Percentiles rank a stretch among this genome's conserved stretches.
Evolutionary conservation across 768 basidiomycete genomes (phyloP).

Genomic region (Tulasnella sp.): DNA sequence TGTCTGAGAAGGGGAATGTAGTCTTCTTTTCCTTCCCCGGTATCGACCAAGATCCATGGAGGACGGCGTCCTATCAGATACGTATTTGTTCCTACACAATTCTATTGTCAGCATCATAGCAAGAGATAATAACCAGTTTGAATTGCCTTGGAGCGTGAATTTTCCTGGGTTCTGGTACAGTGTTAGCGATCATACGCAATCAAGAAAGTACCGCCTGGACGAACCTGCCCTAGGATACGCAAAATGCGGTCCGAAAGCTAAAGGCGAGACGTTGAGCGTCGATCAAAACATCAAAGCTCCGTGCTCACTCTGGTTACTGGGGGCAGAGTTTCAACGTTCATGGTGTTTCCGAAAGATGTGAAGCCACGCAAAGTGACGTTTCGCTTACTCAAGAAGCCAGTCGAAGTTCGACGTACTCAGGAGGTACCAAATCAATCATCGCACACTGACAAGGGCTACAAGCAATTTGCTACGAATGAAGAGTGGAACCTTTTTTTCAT

Average conservation of each 20-base stretch:
- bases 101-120: not conserved
- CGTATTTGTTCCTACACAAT: slow-evolving; percentile 72
- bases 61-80: slow-evolving; percentile 70
- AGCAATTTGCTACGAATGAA: not conserved
- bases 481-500: not conserved
- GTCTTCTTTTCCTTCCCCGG: slow-evolving; percentile 65
- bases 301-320: not conserved
- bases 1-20: slow-evolving; percentile 63
- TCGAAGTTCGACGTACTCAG: not conserved
- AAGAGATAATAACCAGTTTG: too few relatives aligned
- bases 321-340: slow-evolving; percentile 11
- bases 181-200: not conserved
- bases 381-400: slow-evolving; percentile 1
- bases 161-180: slow-evolving; percentile 72
- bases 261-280: not conserved
- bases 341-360: not conserved
- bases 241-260: slow-evolving; percentile 68
- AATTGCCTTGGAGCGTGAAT: slow-evolving; percentile 77
- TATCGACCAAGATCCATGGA: slow-evolving; percentile 78
- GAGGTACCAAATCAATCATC: not conserved
- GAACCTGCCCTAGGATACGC: slow-evolving; percentile 72
- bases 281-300: not conserved
- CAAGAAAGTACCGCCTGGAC: slow-evolving; percentile 23
- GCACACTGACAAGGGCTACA: not conserved
- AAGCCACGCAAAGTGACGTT: not conserved